Evolutionary conservation across 306 rosid species (phyloP).

Genomic region (Albizia julibrissin): DNA sequence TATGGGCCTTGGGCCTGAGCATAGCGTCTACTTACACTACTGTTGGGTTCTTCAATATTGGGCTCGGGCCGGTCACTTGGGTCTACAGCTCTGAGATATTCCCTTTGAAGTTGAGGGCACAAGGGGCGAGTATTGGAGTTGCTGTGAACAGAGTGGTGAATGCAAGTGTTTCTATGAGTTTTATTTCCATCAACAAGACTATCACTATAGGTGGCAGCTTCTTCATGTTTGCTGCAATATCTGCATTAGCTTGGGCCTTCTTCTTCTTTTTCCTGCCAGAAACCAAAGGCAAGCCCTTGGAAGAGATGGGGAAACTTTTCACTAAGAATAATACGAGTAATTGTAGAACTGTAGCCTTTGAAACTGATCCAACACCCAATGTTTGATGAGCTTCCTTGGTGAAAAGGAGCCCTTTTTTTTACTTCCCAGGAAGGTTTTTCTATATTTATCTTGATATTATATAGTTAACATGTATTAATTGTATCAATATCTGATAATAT

Average conservation of each 20-base stretch:
- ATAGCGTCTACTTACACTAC: slow-evolving; percentile 49
- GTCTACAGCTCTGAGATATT: slow-evolving; percentile 82
- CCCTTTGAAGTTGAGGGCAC: slow-evolving; percentile 76
- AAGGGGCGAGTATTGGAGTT: slow-evolving; percentile 66
- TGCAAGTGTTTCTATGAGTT: slow-evolving; percentile 63
- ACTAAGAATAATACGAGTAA: slow-evolving; percentile 13
- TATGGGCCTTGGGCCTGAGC: slow-evolving; percentile 64
- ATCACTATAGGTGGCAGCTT: slow-evolving; percentile 78
- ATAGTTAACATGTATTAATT: not conserved
- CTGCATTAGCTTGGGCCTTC: slow-evolving; percentile 63
- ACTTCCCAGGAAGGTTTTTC: not conserved
- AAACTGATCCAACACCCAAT: not conserved
- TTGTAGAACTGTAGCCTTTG: not conserved
- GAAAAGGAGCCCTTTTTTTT: not conserved
- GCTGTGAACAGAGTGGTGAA: slow-evolving; percentile 75
- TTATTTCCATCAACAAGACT: slow-evolving; percentile 63
- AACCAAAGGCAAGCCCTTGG: slow-evolving; percentile 76
- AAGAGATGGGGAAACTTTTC: slow-evolving; percentile 74
- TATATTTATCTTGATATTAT: no score
- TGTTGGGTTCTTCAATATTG: slow-evolving; percentile 69
- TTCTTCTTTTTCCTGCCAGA: slow-evolving; percentile 75
- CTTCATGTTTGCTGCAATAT: slow-evolving; percentile 71
- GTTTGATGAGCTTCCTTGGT: not conserved
- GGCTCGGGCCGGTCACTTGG: slow-evolving; percentile 83
- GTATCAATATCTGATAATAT: not conserved